A percentile compares a stretch with the other conserved stretches of the same genome.
Conservation (phyloP, 305 asterid species). For the Plantago coronopus region DNA sequence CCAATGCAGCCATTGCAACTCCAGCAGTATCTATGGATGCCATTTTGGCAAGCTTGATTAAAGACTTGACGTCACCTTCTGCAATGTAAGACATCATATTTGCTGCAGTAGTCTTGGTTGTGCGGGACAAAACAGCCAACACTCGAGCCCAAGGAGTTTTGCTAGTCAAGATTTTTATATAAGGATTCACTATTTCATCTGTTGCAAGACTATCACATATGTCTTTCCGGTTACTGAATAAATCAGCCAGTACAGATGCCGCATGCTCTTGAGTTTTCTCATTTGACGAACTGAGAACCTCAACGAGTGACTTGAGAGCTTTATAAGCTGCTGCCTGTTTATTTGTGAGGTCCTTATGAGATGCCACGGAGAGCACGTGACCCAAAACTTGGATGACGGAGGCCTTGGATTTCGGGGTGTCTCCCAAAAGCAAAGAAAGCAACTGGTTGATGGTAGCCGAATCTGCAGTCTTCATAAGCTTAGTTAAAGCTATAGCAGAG, state of each 20-base stretch:
- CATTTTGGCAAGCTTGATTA: constrained; percentile 70
- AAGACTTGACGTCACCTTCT: constrained; percentile 64
- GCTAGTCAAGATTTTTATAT: constrained; percentile 61
- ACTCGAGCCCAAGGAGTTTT: constrained; percentile 73
- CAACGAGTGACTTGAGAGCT: constrained; percentile 73
- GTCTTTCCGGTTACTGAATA: constrained; percentile 59
- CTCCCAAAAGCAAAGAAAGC: constrained; percentile 59
- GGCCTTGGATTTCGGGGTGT: constrained; percentile 61
- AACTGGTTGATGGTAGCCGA: constrained; percentile 57
- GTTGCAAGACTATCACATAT: constrained; percentile 64
- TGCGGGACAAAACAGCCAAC: constrained; percentile 66
- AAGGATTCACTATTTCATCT: constrained; percentile 65
- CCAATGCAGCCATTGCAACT: constrained; percentile 75
- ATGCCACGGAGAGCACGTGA: constrained; percentile 68
- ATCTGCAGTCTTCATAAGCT: constrained; percentile 56
- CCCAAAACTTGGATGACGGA: constrained; percentile 67
- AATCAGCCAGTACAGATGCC: constrained; percentile 72
- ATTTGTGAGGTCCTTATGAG: constrained; percentile 56
- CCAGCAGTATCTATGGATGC: constrained; percentile 73
- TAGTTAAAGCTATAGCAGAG: constrained; percentile 52
- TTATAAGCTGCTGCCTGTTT: constrained; percentile 57
- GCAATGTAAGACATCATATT: constrained; percentile 54
- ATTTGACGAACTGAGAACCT: constrained; percentile 68
- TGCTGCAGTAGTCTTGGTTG: constrained; percentile 39
- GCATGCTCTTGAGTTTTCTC: constrained; percentile 69